Base-by-base conservation (phyloP, 2,329 filamentous ascomycete species). In the Rasamsonia emersonii region DNA sequence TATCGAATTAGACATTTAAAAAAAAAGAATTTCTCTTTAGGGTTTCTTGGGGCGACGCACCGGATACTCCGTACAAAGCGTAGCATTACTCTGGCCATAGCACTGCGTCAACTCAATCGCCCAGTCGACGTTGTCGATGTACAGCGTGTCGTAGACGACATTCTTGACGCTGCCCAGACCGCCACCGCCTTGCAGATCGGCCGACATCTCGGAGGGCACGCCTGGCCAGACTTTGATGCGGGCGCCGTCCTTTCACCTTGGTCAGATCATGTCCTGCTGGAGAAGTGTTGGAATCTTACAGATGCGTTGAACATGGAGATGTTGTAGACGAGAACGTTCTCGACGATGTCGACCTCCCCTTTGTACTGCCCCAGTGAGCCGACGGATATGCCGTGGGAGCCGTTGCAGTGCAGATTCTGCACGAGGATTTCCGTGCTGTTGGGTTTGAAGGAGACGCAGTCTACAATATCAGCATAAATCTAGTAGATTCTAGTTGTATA, bases 211-310 rank as follows among this genome's bases (percentile, higher is more conserved):
- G 2, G 71, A 67, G 3, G 65, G 45, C 11, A 67, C 47, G 19
- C 75, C 75, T 0, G 79, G 77, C 79, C 79, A 84, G 34, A 82
- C 78, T 56, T 84, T 84, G 60, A 85, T 82, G 37, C 79, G 73
- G 0, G 79, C 79, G 18, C 75, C 78, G 41, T 82, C 74, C 32
- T 71, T 62, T 11, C 14, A 13, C 5, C 0, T 2, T 49, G 50
- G 36, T 64, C 59, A 44, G 56, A 50, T 56, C n/a, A 58, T 52
- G 33, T 37, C 47, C 38, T 57, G 42, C 38, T 59, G 56, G 42
- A 54, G 49, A 25, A 58, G 47, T 45, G 36, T 4, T 37, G 40
- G 17, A 4, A 7, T 35, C 49, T 18, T 36, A 56, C 53, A 13
- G 51, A 56, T 16, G 73, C 70, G 44, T 79, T 75, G 32, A 64